These are phyloP conservation scores for Ophiostoma australiae DNA, from an alignment of 2,329 filamentous ascomycete species.

Conservation along the genomic window DNA sequence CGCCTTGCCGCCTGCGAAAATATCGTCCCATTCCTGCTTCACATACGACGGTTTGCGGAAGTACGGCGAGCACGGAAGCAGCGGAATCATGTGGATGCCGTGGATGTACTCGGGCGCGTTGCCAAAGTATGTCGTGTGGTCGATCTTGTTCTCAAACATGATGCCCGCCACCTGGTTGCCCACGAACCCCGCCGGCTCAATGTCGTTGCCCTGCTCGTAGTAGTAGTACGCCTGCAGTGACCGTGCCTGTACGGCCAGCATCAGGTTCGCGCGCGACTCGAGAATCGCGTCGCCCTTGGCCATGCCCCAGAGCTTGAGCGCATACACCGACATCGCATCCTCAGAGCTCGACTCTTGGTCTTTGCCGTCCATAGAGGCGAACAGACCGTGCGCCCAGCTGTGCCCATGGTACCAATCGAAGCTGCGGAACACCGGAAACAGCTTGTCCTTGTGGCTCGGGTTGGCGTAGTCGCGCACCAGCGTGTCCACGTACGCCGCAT, in stretches of 20 bases:
- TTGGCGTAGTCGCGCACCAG: constrained; percentile 81
- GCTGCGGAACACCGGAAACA: constrained; percentile 74
- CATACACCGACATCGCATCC: constrained; percentile 81
- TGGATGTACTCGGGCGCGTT: constrained; percentile 64
- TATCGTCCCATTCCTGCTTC: constrained; percentile 72
- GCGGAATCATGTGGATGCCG: constrained; percentile 79
- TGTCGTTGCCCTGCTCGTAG: constrained; percentile 62
- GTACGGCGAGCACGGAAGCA: constrained; percentile 63
- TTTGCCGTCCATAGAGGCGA: constrained; percentile 67
- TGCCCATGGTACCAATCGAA: constrained; percentile 97
- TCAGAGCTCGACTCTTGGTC: constrained; percentile 85
- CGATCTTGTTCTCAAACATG: constrained; percentile 90
- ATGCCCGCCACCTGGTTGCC: constrained; percentile 69
- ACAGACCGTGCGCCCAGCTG: constrained; percentile 82
- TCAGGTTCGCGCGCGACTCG: constrained; percentile 75
- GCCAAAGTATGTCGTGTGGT: constrained; percentile 89
- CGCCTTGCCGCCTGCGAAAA: constrained; percentile 66
- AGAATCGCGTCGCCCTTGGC: constrained; percentile 70
- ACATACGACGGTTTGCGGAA: constrained; percentile 67
- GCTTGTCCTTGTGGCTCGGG: constrained; percentile 61
- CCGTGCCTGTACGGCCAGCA: constrained; percentile 72
- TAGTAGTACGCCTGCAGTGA: constrained; percentile 78
- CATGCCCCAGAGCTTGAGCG: constrained; percentile 88
- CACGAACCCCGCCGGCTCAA: constrained; percentile 71
- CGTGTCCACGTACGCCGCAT: constrained; percentile 75